Conservation (phyloP, 2,329 filamentous ascomycete species). For the Drechmeria coniospora region DNA sequence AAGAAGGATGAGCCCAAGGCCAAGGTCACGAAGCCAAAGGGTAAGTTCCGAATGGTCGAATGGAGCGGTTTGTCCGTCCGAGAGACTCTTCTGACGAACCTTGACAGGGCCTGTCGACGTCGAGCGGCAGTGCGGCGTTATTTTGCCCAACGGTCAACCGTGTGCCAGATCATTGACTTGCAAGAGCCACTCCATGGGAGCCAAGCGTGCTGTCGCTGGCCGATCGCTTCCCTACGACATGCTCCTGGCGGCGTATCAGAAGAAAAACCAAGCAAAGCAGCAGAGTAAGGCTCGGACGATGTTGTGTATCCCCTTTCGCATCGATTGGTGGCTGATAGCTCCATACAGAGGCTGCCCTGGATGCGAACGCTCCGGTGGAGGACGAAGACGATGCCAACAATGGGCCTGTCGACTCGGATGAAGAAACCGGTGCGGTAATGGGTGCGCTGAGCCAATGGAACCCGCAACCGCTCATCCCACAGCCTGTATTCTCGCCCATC, state of each 20-base stretch:
- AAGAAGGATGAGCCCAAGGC: conserved; percentile 86
- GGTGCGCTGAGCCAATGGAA: conserved; percentile 58
- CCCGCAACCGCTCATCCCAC: conserved; percentile 61
- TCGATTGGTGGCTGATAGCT: conserved; percentile 1
- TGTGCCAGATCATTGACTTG: conserved; percentile 83
- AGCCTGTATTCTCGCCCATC: conserved; percentile 45
- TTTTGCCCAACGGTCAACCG: conserved; percentile 68
- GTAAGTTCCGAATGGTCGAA: conserved; percentile 17
- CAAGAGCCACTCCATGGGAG: conserved; percentile 91
- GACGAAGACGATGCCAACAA: conserved; percentile 71
- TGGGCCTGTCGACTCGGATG: conserved; percentile 80
- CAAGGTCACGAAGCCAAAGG: conserved; percentile 74
- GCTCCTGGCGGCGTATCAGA: conserved; percentile 75
- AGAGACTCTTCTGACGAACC: neutral
- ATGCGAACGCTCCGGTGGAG: conserved; percentile 80
- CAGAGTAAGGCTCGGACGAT: too few species aligned
- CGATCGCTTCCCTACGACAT: conserved; percentile 84
- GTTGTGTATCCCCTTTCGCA: neutral
- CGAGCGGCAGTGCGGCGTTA: conserved; percentile 82
- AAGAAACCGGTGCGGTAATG: conserved; percentile 87
- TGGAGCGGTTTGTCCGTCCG: neutral
- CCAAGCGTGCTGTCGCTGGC: conserved; percentile 77
- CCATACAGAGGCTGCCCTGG: conserved; percentile 68
- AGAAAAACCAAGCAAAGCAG: conserved; percentile 97
- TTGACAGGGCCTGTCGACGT: conserved; percentile 68